Percentiles rank a stretch among this genome's conserved stretches.
Evolutionary conservation across 495 filamentous ascomycete species (phyloP).

Genomic region (Podospora appendiculata): DNA sequence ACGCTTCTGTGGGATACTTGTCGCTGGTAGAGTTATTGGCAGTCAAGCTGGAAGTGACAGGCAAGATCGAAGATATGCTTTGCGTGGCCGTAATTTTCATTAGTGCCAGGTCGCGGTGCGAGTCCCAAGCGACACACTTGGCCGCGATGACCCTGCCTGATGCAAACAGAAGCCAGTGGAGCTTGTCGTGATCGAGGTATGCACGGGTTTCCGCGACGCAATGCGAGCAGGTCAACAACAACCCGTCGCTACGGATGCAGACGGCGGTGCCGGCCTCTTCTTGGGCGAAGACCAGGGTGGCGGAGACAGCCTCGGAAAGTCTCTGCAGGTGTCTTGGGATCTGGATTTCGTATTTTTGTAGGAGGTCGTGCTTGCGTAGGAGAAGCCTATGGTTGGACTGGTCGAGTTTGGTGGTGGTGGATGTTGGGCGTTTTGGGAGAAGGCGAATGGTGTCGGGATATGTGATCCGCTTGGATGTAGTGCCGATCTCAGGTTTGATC

Average conservation of each 20-base stretch:
- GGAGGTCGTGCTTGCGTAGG: constrained; percentile 10
- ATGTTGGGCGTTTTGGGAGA: neutral
- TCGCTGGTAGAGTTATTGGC: too few species aligned
- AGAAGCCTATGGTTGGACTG: constrained; percentile 8
- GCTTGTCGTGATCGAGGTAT: constrained; percentile 14
- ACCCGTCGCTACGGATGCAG: constrained; percentile 31
- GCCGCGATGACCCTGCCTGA: constrained; percentile 27
- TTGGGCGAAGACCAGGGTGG: constrained; percentile 42
- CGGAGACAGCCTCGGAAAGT: constrained; percentile 1
- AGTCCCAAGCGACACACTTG: constrained; percentile 29
- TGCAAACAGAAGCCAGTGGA: constrained; percentile 32
- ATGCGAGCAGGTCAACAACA: constrained; percentile 40
- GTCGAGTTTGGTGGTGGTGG: constrained; percentile 2
- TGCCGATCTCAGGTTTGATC: neutral
- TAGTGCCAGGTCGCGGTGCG: constrained; percentile 31
- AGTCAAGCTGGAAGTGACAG: too few species aligned
- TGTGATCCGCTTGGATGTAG: neutral
- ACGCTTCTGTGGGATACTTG: too few species aligned
- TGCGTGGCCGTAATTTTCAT: constrained; percentile 24
- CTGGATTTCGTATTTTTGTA: constrained; percentile 1
- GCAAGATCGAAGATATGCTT: neutral
- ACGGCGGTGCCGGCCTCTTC: constrained; percentile 40
- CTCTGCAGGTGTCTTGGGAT: constrained; percentile 2
- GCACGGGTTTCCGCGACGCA: constrained; percentile 31
- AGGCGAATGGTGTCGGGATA: neutral